phyloP scores from a whole-genome alignment of 805 yeast genomes.

The Cyberlindnera meyerae region DNA sequence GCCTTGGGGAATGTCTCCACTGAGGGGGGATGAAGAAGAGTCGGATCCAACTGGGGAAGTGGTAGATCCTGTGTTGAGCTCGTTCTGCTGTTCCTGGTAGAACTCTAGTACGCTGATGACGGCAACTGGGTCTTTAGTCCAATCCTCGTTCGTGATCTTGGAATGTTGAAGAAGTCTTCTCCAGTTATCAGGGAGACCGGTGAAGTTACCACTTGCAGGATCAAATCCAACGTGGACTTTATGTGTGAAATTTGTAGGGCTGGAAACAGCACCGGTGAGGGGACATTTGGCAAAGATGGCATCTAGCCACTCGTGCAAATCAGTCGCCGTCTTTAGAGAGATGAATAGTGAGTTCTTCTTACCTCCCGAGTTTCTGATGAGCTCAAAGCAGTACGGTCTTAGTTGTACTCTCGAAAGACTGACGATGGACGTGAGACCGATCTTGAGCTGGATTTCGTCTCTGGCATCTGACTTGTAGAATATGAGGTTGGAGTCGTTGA shows the following conservation, averaged over 20 bases:
- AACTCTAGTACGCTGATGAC: slow-evolving; percentile 88
- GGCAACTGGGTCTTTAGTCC: slow-evolving; percentile 90
- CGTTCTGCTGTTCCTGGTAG: slow-evolving; percentile 42
- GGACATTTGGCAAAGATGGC: slow-evolving; percentile 78
- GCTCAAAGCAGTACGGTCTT: slow-evolving; percentile 78
- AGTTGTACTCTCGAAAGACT: slow-evolving; percentile 64
- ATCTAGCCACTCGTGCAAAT: slow-evolving; percentile 86
- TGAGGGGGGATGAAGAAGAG: background rate
- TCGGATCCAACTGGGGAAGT: slow-evolving; percentile 1
- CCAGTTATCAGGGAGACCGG: slow-evolving; percentile 95
- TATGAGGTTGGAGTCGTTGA: slow-evolving; percentile 69
- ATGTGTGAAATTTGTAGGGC: slow-evolving; percentile 93
- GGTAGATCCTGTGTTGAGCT: slow-evolving; percentile 4
- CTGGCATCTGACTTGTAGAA: slow-evolving; percentile 64
- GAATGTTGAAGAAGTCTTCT: slow-evolving; percentile 76
- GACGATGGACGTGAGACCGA: slow-evolving; percentile 54
- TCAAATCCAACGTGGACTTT: slow-evolving; percentile 87
- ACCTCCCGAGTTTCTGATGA: slow-evolving; percentile 37
- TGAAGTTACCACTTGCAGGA: slow-evolving; percentile 79
- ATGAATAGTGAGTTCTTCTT: slow-evolving; percentile 67
- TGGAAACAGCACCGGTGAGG: slow-evolving; percentile 61
- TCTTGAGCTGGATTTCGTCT: slow-evolving; percentile 44
- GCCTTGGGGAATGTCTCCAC: background rate
- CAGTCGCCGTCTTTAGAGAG: slow-evolving; percentile 72
- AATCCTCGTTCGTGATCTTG: slow-evolving; percentile 88